phyloP scores from a whole-genome alignment of 441 rosid genomes.

The Sinapis alba region DNA sequence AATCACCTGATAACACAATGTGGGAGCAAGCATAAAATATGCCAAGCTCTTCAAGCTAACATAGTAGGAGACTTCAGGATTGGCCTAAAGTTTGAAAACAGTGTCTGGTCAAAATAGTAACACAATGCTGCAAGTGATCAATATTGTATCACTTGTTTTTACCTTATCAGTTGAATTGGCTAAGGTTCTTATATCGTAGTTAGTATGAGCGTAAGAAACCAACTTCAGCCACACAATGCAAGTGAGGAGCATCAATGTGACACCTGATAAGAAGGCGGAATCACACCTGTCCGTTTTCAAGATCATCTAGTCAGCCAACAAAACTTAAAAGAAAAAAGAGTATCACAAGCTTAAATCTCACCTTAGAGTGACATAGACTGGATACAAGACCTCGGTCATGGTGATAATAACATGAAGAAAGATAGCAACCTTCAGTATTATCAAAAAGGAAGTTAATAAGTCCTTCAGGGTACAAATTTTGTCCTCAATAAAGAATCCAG shows the following conservation, averaged over 20 bases:
- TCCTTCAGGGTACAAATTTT: not conserved
- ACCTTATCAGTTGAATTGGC: conserved; percentile 75
- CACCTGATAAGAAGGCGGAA: conserved; percentile 79
- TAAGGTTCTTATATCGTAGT: conserved; percentile 50
- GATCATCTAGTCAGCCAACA: conserved; percentile 13
- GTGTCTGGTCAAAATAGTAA: conserved; percentile 2
- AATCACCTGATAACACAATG: conserved; percentile 95
- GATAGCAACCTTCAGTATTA: conserved; percentile 60
- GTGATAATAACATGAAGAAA: conserved; percentile 73
- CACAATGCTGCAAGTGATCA: not conserved
- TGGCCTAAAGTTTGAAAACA: conserved; percentile 51
- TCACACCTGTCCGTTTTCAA: conserved; percentile 67
- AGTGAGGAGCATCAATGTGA: conserved; percentile 77
- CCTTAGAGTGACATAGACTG: conserved; percentile 87
- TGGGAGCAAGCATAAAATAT: conserved; percentile 97
- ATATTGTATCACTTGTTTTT: not conserved
- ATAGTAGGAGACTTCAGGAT: conserved; percentile 48
- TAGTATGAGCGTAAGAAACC: conserved; percentile 94
- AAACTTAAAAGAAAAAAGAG: conserved; percentile 1
- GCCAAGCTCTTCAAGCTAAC: conserved; percentile 81
- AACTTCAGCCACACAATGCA: conserved; percentile 92
- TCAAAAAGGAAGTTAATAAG: not conserved
- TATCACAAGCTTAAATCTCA: conserved; percentile 38
- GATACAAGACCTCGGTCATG: conserved; percentile 72
- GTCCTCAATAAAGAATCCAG: not conserved